These are phyloP conservation scores for Teratosphaeria pseudoeucalypti DNA, from an alignment of 2,329 filamentous ascomycete species.

Conservation along the genomic window DNA sequence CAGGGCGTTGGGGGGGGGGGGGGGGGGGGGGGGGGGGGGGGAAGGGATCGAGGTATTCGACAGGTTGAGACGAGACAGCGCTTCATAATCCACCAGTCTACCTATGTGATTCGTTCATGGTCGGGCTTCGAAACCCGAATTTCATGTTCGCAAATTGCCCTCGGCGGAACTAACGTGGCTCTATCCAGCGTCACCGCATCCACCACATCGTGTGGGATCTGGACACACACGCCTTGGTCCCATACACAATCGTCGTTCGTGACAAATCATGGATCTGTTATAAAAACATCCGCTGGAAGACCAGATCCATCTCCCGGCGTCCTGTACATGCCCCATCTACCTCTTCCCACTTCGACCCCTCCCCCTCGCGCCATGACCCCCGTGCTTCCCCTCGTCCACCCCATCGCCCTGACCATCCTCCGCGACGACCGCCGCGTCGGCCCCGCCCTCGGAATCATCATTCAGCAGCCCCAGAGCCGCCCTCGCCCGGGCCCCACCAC, in stretches of 20 bases:
- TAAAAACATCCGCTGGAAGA: not conserved
- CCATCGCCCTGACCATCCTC: not conserved
- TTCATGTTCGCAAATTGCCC: no score
- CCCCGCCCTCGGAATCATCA: not conserved
- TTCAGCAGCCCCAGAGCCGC: slow-evolving; percentile 20
- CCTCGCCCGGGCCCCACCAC: slow-evolving; percentile 26
- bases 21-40: not conserved
- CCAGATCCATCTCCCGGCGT: not conserved
- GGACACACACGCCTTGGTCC: not conserved
- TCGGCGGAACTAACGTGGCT: no score
- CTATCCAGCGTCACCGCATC: no score
- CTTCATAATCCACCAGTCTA: no score
- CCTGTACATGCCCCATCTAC: not conserved
- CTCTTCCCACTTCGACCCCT: not conserved
- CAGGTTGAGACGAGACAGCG: no score
- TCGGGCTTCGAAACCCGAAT: no score
- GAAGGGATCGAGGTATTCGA: no score
- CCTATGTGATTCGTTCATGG: no score
- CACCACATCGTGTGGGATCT: no score
- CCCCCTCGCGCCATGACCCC: not conserved
- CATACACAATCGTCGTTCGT: not conserved
- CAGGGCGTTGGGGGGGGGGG: not conserved
- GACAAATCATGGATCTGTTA: not conserved
- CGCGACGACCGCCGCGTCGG: not conserved
- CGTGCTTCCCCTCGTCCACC: not conserved